A percentile compares a stretch with the other conserved stretches of the same genome.
phyloP scores from a whole-genome alignment of 352 stramenopile species.

The Phytopythium sindhum region DNA sequence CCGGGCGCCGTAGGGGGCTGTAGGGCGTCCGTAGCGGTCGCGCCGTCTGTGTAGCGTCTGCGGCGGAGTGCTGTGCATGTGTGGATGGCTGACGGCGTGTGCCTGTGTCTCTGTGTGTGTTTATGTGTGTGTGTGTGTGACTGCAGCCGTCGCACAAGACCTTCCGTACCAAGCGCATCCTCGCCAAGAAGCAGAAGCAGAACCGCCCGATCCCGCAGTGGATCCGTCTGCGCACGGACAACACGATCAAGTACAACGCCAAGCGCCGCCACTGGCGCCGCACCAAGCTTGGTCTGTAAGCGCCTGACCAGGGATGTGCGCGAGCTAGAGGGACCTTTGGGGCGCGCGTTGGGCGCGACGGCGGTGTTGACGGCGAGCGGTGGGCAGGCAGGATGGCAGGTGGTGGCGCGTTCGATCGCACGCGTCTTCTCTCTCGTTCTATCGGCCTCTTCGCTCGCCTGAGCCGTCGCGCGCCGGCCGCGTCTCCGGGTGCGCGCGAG shows the following conservation, averaged over 20 bases:
- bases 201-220: slow-evolving; percentile 99
- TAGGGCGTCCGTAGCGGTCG: background rate
- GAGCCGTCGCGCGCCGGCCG: slow-evolving; percentile 1
- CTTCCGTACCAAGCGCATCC: slow-evolving; percentile 99
- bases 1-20: background rate
- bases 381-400: background rate
- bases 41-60: background rate
- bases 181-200: slow-evolving; percentile 99
- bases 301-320: slow-evolving; percentile 10
- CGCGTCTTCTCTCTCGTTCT: background rate
- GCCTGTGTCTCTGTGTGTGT: background rate
- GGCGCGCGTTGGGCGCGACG: background rate
- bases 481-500: background rate
- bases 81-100: background rate
- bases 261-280: slow-evolving; percentile 99
- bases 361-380: background rate
- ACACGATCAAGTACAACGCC: slow-evolving; percentile 99
- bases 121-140: background rate
- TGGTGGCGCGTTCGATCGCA: background rate
- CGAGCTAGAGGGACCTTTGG: slow-evolving; percentile 5
- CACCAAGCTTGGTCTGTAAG: slow-evolving; percentile 99
- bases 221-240: slow-evolving; percentile 99
- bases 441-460: background rate
- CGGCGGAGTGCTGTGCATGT: background rate
- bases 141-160: slow-evolving; percentile 98